Evolutionary conservation across 1,284 basidiomycete genomes (phyloP), one percentile per base, ranked within the genome.

Genomic region (Cryptococcus sp.): DNA sequence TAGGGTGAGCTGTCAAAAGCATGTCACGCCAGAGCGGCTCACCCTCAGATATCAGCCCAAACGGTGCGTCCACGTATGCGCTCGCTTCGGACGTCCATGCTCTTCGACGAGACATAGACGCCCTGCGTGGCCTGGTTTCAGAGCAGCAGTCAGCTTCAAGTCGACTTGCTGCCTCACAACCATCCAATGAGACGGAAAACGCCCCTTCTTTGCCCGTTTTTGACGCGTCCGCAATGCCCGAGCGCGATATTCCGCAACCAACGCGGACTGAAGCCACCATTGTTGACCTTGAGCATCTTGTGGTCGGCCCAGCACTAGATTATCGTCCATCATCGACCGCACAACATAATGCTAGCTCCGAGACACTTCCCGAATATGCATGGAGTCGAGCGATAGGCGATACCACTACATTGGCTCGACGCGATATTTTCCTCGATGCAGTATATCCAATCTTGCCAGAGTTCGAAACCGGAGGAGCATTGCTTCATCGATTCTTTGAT

Each of bases 401-500:
- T 13, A 34, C 29, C 3, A 34, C 29, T 10, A 13, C 29, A 34
- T 34, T 34, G 29, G 29, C 39, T 52, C 15, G 58, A 55, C 22
- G 43, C 34, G 13, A 46, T 15, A 10, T 34, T 23, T 29, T 55
- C 11, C 39, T 55, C n/a, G 41, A 44, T 20, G 37, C 50, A 23
- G 46, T 55, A 17, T 46, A 43, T 15, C 37, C 45, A 13, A 19
- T 60, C 17, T 34, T 52, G 19, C 62, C 62, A 1, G 40, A 40
- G 3, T 46, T 51, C 2, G 49, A 51, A 13, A 16, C 44, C 5
- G 48, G 54, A 5, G 49, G 49, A 10, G 15, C 38, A 0, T 29
- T 65, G 10, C 39, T 60, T 26, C 43, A 57, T 17, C 48, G 39
- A 2, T 64, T 54, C 52, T 57, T 64, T 25, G 47, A 52, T 19